Conservation (phyloP, 768 basidiomycete species). For the Boletus rex-veris region DNA sequence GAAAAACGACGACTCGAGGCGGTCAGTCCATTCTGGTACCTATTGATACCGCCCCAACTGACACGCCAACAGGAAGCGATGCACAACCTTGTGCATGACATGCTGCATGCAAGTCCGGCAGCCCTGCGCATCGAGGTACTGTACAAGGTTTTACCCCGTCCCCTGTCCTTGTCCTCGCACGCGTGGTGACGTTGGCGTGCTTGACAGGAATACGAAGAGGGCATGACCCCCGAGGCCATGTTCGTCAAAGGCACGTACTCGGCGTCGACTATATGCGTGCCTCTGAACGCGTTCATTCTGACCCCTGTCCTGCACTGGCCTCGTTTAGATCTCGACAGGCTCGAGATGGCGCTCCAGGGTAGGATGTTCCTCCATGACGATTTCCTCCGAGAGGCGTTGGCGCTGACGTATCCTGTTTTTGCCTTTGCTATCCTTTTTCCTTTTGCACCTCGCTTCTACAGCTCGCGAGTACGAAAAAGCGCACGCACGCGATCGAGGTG, state of each 20-base stretch:
- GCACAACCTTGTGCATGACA: conserved; percentile 82
- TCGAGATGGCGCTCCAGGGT: conserved; percentile 89
- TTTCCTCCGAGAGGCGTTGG: neutral
- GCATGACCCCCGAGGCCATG: conserved; percentile 65
- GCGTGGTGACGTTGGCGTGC: neutral
- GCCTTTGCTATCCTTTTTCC: no score
- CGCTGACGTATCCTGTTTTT: neutral
- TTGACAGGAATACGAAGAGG: conserved; percentile 81
- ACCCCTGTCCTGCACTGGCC: neutral
- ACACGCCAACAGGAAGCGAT: conserved; percentile 66
- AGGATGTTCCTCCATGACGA: neutral
- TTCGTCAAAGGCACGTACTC: conserved; percentile 75
- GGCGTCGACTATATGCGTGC: neutral
- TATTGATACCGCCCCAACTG: neutral
- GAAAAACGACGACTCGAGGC: conserved; percentile 78
- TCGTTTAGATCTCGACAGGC: conserved; percentile 69
- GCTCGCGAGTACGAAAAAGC: conserved; percentile 72
- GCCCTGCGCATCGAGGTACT: conserved; percentile 64
- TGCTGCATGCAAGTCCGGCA: conserved; percentile 75
- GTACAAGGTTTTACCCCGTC: conserved; percentile 49
- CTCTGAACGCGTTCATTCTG: neutral
- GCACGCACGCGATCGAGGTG: conserved; percentile 37
- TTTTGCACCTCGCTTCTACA: conserved; percentile 22
- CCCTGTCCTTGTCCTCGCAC: no score
- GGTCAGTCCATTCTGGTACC: conserved; percentile 35